A percentile compares a stretch with the other conserved stretches of the same genome.
phyloP scores from a whole-genome alignment of 2,329 filamentous ascomycete species.

The Exophiala alcalophila region DNA sequence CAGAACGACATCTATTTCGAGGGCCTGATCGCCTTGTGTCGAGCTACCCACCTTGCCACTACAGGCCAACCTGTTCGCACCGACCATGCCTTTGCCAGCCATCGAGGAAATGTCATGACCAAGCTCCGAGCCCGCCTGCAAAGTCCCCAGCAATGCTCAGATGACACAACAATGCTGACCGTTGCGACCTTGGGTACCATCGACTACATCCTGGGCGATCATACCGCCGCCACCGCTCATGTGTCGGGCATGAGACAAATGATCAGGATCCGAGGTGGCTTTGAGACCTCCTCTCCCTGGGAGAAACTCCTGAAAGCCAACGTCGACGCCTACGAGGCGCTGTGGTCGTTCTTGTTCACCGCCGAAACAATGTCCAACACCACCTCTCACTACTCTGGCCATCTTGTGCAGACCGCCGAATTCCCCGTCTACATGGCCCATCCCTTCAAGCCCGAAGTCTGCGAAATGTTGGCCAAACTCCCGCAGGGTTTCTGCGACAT shows the following conservation, averaged over 20 bases:
- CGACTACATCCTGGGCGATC: slow-evolving; percentile 20
- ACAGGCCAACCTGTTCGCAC: slow-evolving; percentile 7
- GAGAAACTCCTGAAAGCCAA: slow-evolving; percentile 11
- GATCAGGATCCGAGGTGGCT: slow-evolving; percentile 15
- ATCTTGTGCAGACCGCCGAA: slow-evolving; percentile 11
- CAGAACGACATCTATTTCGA: slow-evolving; percentile 17
- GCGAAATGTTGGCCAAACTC: slow-evolving; percentile 14
- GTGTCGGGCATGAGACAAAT: slow-evolving; percentile 22
- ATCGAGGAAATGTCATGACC: slow-evolving; percentile 16
- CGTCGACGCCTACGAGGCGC: slow-evolving; percentile 15
- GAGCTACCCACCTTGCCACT: slow-evolving; percentile 9
- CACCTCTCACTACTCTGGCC: neutral
- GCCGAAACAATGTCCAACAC: slow-evolving; percentile 3
- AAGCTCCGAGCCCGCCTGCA: slow-evolving; percentile 12
- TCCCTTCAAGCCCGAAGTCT: slow-evolving; percentile 17
- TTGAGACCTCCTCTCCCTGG: slow-evolving; percentile 11
- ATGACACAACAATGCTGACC: slow-evolving; percentile 17
- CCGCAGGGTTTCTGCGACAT: slow-evolving; percentile 19
- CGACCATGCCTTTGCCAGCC: slow-evolving; percentile 11
- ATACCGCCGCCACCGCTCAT: slow-evolving; percentile 9
- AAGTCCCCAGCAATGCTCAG: slow-evolving; percentile 9
- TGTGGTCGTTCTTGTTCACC: slow-evolving; percentile 18
- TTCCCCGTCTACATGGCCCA: slow-evolving; percentile 17
- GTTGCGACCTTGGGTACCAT: slow-evolving; percentile 19
- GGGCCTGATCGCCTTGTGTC: slow-evolving; percentile 16